phyloP scores from a whole-genome alignment of 2,329 filamentous ascomycete genomes.

The Aspergillus carbonarius region DNA sequence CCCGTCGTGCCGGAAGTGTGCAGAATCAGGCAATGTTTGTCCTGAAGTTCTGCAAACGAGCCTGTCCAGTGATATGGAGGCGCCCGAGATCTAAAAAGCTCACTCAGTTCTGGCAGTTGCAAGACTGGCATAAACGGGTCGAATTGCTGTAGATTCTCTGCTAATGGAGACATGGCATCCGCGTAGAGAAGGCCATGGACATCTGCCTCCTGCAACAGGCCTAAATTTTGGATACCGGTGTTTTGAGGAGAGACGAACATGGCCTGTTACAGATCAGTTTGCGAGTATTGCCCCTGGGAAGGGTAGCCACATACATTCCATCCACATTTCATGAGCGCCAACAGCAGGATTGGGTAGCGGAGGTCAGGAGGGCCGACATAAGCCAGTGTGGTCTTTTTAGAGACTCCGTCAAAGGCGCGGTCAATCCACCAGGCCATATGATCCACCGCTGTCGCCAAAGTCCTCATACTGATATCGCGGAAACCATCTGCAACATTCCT shows the following conservation, averaged over 20 bases:
- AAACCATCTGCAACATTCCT: not conserved
- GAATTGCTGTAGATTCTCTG: not conserved
- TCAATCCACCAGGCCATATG: not conserved
- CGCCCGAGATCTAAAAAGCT: not conserved
- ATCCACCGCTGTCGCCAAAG: not conserved
- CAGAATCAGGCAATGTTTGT: not conserved
- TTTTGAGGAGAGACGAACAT: not conserved
- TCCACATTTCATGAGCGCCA: not conserved
- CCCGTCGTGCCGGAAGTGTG: not conserved
- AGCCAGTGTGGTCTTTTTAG: not conserved
- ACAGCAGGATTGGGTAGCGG: constrained; percentile 5
- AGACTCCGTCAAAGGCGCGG: not conserved
- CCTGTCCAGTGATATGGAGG: not conserved
- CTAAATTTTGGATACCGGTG: not conserved
- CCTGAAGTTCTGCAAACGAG: not conserved
- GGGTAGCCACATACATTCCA: not conserved
- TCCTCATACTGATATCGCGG: not conserved
- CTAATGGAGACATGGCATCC: not conserved
- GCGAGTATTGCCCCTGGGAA: not conserved
- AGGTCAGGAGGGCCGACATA: not conserved
- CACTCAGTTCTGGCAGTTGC: not conserved
- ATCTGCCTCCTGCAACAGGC: not conserved
- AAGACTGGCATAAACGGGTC: not conserved
- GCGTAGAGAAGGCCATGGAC: not conserved
- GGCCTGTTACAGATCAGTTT: not conserved